Base-by-base conservation (phyloP, 148 eudicot species). In the Chenopodium album region DNA sequence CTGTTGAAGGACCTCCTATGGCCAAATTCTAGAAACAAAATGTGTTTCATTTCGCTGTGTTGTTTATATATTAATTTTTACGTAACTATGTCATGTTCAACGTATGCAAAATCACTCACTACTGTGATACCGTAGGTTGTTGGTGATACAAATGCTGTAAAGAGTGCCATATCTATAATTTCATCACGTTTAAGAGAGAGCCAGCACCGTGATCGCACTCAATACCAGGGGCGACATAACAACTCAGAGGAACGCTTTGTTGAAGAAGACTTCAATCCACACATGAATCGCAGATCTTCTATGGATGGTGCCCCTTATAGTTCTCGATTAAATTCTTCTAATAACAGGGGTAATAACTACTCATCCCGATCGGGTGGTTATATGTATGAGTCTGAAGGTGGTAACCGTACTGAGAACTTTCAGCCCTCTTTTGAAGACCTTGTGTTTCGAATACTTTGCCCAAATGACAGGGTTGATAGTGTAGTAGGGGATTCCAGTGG, bases 111-210 rank as follows among this genome's bases (percentile, higher is more conserved):
- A 70, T 75, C 69, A 37, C 68, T 81, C 44, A 76, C 48, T 32
- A 48, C 26, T 78, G 50, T 85, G 78, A 60, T 77, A 17, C 85
- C 66, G 48, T 88, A 96, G 99, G 87, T 96, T 79, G 91, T 94
- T 78, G 98, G 99, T 86, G 98, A 94, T 83, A 73, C 79, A 79
- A 84, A 84, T 89, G 86, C 90, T 59, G 99, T 96, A 78, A 96
- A 94, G 86, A 91, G 85, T 81, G 99, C 99, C 47, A 82, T 96
- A 76, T 79, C 89, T 76, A 88, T 88, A 71, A 92, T 94, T 63
- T 91, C 99, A 41, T 90, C 97, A 22, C 97, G 98, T 62, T 90
- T 96, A 88, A 91, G 94, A 82, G 98, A 96, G 88, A 96, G 99
- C 84, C 99, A 96, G 84, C 99, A 96, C 87, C 97, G 99, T 81